These are phyloP conservation scores for Arachnopeziza araneosa DNA, from an alignment of 2,329 filamentous ascomycete genomes.

Conservation along the genomic window DNA sequence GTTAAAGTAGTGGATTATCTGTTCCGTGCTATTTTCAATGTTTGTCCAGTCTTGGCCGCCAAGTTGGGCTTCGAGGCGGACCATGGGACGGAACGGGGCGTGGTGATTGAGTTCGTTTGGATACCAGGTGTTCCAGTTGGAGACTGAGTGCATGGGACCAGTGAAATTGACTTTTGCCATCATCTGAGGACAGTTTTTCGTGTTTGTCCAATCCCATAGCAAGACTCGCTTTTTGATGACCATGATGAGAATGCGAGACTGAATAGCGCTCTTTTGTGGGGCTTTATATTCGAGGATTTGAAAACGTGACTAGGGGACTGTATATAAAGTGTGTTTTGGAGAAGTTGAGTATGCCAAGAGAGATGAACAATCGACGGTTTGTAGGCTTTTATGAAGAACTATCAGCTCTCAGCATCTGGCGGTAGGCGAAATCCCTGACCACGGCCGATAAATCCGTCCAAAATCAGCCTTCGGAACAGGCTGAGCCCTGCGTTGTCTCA, in stretches of 20 bases:
- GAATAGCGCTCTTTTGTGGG: too few species aligned
- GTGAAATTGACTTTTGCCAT: constrained; percentile 4
- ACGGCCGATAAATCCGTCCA: too few species aligned
- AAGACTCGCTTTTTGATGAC: constrained; percentile 7
- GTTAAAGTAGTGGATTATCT: constrained; percentile 39
- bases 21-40: constrained; percentile 13
- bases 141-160: constrained; percentile 3
- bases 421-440: too few species aligned
- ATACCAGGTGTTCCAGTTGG: constrained; percentile 11
- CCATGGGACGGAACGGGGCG: constrained; percentile 6
- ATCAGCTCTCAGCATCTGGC: too few species aligned
- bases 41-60: constrained; percentile 6
- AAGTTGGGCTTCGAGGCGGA: not conserved
- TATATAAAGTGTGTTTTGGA: too few species aligned
- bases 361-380: too few species aligned
- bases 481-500: too few species aligned
- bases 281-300: too few species aligned
- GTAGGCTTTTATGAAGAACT: too few species aligned
- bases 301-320: too few species aligned
- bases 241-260: not conserved
- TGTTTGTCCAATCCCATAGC: constrained; percentile 12
- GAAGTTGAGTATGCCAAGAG: too few species aligned
- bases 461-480: too few species aligned
- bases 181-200: constrained; percentile 2
- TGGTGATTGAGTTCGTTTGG: constrained; percentile 4